Base-by-base conservation (phyloP, 805 yeast genomes). In the Henningerozyma blattae region DNA sequence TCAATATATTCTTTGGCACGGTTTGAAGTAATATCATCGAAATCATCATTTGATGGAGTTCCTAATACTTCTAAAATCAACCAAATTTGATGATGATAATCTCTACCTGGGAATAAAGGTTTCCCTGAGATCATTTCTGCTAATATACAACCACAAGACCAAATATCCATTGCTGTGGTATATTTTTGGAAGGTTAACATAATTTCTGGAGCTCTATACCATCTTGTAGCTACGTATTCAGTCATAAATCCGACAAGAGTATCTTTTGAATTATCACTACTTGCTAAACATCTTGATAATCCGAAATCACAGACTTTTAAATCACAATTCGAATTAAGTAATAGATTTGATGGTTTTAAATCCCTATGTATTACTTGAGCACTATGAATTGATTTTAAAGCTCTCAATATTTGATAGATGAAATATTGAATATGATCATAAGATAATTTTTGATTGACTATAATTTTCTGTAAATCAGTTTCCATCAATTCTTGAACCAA, bases 51-150 rank as follows among this genome's bases (percentile, higher is more conserved):
- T 34, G 68, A 64, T 2, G 91, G 91, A 0, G 86, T 73, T 0
- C 93, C 93, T 32, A 81, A 52, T 0, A 77, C 65, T 43, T 76
- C 80, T 47, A 80, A 65, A 5, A 80, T 80, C 16, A 78, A 59
- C 56, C 73, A 61, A 39, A 76, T 55, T 51, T 75, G 94, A 48
- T 77, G 73, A 34, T 72, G 70, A 50, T 77, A 80, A 52, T 80
- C 87, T 35, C 72, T 67, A 1, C 91, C 91, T 0, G 89, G 89
- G 62, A 91, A 89, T 34, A 91, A 59, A 7, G 98, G 96, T 56
- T 84, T 84, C 36, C 98, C 76, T 48, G 86, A 84, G 37, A 87
- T 85, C 97, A 91, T 87, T 56, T 91, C 98, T 5, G 96, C 98
- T 57, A 91, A 82, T 31, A 91, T 91, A 54, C 96, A 87, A 13